Evolutionary conservation across 2,329 filamentous ascomycete genomes (phyloP).

Genomic region (Microsporum audouinii): DNA sequence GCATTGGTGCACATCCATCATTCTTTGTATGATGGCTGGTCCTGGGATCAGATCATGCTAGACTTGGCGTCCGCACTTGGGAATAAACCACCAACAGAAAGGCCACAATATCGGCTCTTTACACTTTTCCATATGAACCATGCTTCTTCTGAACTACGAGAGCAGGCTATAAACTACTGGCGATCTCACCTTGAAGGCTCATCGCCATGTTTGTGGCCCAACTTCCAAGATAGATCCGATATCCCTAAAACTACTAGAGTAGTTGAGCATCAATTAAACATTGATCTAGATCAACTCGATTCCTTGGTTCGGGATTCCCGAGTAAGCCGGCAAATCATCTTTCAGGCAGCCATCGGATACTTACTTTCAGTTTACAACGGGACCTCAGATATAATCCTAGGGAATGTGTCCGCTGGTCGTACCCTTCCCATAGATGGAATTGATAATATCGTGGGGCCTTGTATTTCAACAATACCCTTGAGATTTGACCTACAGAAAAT

Average conservation of each 20-base stretch:
- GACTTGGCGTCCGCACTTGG: slow-evolving; percentile 51
- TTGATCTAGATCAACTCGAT: slow-evolving; percentile 28
- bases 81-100: slow-evolving; percentile 20
- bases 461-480: slow-evolving; percentile 63
- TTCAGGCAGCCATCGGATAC: slow-evolving; percentile 60
- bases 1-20: slow-evolving; percentile 59
- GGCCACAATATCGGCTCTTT: slow-evolving; percentile 53
- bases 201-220: slow-evolving; percentile 46
- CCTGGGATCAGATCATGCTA: slow-evolving; percentile 59
- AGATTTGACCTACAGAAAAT: slow-evolving; percentile 49
- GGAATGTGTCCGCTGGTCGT: slow-evolving; percentile 71
- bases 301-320: slow-evolving; percentile 31
- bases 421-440: slow-evolving; percentile 59
- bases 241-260: slow-evolving; percentile 21
- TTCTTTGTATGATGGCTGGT: slow-evolving; percentile 88
- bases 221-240: slow-evolving; percentile 38
- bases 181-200: slow-evolving; percentile 50
- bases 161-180: slow-evolving; percentile 55
- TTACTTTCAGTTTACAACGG: slow-evolving; percentile 56
- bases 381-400: slow-evolving; percentile 56
- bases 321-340: slow-evolving; percentile 57
- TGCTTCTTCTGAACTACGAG: slow-evolving; percentile 21
- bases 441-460: slow-evolving; percentile 67
- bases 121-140: slow-evolving; percentile 37
- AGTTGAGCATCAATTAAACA: slow-evolving; percentile 22